phyloP scores from a whole-genome alignment of 805 yeast species.

The Zygosaccharomyces rouxii region DNA sequence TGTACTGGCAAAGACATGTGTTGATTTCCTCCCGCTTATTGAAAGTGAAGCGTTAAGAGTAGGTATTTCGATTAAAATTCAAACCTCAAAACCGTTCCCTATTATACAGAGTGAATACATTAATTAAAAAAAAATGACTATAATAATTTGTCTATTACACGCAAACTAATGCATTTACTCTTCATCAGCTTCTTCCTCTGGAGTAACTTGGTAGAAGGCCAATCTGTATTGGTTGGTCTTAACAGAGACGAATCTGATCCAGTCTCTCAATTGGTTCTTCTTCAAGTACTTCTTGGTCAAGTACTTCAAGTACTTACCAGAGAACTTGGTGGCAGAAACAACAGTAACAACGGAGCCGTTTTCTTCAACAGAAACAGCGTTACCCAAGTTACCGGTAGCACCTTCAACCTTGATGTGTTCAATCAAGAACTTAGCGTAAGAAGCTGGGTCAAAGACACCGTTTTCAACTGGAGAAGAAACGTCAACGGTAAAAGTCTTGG shows the following conservation, averaged over 20 bases:
- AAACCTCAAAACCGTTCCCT: constrained; percentile 4
- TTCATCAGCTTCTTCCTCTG: constrained; percentile 91
- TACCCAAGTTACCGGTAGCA: constrained; percentile 94
- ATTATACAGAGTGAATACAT: constrained; percentile 6
- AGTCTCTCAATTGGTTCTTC: constrained; percentile 99
- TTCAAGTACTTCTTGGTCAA: constrained; percentile 99
- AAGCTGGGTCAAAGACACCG: constrained; percentile 96
- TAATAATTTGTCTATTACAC: background rate
- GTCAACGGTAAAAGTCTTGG: constrained; percentile 92
- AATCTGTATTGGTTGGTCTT: constrained; percentile 94
- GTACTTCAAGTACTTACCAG: constrained; percentile 99
- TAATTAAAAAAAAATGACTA: background rate
- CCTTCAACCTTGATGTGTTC: constrained; percentile 99
- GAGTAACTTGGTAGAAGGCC: constrained; percentile 98
- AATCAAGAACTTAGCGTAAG: constrained; percentile 95
- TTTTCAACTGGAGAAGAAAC: constrained; percentile 95
- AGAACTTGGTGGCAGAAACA: constrained; percentile 88
- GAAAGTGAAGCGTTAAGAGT: background rate
- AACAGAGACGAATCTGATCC: constrained; percentile 98
- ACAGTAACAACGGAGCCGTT: constrained; percentile 87
- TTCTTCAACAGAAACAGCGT: constrained; percentile 84
- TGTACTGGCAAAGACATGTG: constrained; percentile 21
- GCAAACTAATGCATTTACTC: constrained; percentile 51
- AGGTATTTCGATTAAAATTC: constrained; percentile 1
- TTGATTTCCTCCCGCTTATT: background rate